A percentile compares a stretch with the other conserved stretches of the same genome.
These are phyloP conservation scores for Cercospora zeina DNA, from an alignment of 2,329 filamentous ascomycete species.

Conservation along the genomic window DNA sequence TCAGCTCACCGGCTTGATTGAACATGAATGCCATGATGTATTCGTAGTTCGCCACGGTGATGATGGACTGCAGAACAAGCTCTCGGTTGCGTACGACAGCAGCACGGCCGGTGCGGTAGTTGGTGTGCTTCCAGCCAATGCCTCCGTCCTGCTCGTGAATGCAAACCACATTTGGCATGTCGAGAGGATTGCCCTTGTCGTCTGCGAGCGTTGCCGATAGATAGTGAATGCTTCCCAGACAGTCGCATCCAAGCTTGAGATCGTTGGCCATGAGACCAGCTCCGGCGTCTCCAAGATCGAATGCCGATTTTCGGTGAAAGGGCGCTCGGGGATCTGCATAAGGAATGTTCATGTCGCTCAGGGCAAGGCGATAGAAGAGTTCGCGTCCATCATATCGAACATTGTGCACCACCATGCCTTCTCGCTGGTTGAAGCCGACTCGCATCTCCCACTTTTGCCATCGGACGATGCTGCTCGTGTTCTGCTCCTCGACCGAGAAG, in stretches of 20 bases:
- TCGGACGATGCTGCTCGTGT: slow-evolving; percentile 53
- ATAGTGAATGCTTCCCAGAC: slow-evolving; percentile 69
- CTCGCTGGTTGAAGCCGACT: slow-evolving; percentile 62
- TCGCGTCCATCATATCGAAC: slow-evolving; percentile 55
- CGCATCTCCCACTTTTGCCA: slow-evolving; percentile 68
- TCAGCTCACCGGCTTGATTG: slow-evolving; percentile 67
- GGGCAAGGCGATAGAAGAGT: slow-evolving; percentile 65
- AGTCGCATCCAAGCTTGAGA: slow-evolving; percentile 69
- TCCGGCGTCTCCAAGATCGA: slow-evolving; percentile 67
- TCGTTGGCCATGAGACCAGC: slow-evolving; percentile 69
- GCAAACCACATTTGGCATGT: slow-evolving; percentile 67
- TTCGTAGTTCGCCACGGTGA: slow-evolving; percentile 67
- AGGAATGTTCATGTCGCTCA: slow-evolving; percentile 67
- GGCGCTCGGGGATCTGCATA: slow-evolving; percentile 66
- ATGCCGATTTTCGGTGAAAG: slow-evolving; percentile 68
- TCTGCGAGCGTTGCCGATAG: slow-evolving; percentile 55
- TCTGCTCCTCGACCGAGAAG: slow-evolving; percentile 57
- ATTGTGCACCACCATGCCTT: slow-evolving; percentile 68
- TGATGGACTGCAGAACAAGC: slow-evolving; percentile 65
- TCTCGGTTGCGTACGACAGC: slow-evolving; percentile 62
- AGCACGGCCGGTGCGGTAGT: slow-evolving; percentile 62
- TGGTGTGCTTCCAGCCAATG: slow-evolving; percentile 69
- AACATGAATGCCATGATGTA: slow-evolving; percentile 67
- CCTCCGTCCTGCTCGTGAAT: slow-evolving; percentile 71
- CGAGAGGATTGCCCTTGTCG: slow-evolving; percentile 47